A percentile compares a stretch with the other conserved stretches of the same genome.
Conservation (phyloP, 345 rosid genomes). For the Boechera retrofracta region DNA sequence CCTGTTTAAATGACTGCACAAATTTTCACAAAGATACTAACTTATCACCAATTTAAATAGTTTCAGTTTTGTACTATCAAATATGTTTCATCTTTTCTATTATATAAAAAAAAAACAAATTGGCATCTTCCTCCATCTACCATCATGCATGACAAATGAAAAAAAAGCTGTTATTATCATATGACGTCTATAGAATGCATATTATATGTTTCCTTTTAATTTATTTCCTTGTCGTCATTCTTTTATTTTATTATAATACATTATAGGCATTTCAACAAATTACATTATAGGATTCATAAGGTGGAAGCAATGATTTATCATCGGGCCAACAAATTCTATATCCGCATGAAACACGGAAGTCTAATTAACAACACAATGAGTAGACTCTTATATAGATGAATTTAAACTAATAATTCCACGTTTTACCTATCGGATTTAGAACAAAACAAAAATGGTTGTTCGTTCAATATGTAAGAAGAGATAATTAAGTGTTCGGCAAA, state of each 20-base stretch:
- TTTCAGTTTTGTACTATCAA: slow-evolving; percentile 1
- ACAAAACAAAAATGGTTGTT: background rate
- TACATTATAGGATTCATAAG: slow-evolving; percentile 20
- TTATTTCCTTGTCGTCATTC: slow-evolving; percentile 39
- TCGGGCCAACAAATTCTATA: slow-evolving; percentile 41
- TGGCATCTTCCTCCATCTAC: slow-evolving; percentile 35
- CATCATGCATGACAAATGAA: slow-evolving; percentile 47
- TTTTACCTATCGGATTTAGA: background rate
- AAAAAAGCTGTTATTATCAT: slow-evolving; percentile 34
- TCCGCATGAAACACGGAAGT: slow-evolving; percentile 40
- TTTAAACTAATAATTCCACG: background rate
- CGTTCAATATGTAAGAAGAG: background rate
- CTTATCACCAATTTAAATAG: background rate
- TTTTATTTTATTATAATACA: background rate
- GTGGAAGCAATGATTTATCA: slow-evolving; percentile 29
- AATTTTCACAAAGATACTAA: slow-evolving; percentile 20
- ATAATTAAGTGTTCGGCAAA: background rate
- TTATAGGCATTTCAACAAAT: slow-evolving; percentile 8
- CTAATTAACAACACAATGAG: slow-evolving; percentile 14
- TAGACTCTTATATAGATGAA: background rate
- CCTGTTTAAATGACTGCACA: slow-evolving; percentile 14
- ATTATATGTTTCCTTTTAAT: slow-evolving; percentile 32
- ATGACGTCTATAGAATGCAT: slow-evolving; percentile 37
- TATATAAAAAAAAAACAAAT: slow-evolving; percentile 1
- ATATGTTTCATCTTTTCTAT: slow-evolving; percentile 6